Evolutionary conservation across 805 yeast species (phyloP).

Genomic region (Saturnispora halmiae): DNA sequence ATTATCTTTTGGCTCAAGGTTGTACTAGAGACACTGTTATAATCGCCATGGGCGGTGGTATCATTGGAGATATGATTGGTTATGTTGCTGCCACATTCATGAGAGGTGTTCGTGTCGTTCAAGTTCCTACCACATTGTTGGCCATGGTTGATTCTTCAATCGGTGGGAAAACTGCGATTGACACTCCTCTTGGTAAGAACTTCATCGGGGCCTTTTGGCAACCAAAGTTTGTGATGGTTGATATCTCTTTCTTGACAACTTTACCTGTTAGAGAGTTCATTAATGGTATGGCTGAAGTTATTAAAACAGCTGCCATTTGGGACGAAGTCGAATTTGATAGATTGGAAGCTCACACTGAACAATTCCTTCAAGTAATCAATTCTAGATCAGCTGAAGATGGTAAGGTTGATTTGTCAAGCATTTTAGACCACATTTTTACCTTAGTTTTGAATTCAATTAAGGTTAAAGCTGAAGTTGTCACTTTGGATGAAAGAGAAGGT

Average conservation of each 20-base stretch:
- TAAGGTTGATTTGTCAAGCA: constrained; percentile 54
- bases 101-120: constrained; percentile 94
- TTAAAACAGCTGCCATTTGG: constrained; percentile 98
- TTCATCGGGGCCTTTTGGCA: constrained; percentile 97
- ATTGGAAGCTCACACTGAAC: constrained; percentile 65
- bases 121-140: constrained; percentile 85
- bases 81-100: constrained; percentile 98
- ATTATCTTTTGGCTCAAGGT: constrained; percentile 67
- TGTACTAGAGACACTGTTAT: constrained; percentile 95
- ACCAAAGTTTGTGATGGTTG: constrained; percentile 81
- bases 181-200: constrained; percentile 92
- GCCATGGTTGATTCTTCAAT: constrained; percentile 98
- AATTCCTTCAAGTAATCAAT: constrained; percentile 60
- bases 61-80: constrained; percentile 98
- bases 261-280: constrained; percentile 90
- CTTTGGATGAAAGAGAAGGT: constrained; percentile 91
- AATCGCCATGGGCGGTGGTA: constrained; percentile 95
- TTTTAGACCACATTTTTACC: constrained; percentile 64
- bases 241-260: constrained; percentile 76
- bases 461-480: constrained; percentile 91
- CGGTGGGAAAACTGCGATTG: constrained; percentile 98
- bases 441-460: constrained; percentile 77
- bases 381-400: constrained; percentile 31
- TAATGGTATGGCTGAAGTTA: constrained; percentile 97
- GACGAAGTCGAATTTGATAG: constrained; percentile 79